A percentile compares a stretch with the other conserved stretches of the same genome.
Conservation (phyloP, 1,284 basidiomycete genomes). For the Cryptococcus deneoformans region DNA sequence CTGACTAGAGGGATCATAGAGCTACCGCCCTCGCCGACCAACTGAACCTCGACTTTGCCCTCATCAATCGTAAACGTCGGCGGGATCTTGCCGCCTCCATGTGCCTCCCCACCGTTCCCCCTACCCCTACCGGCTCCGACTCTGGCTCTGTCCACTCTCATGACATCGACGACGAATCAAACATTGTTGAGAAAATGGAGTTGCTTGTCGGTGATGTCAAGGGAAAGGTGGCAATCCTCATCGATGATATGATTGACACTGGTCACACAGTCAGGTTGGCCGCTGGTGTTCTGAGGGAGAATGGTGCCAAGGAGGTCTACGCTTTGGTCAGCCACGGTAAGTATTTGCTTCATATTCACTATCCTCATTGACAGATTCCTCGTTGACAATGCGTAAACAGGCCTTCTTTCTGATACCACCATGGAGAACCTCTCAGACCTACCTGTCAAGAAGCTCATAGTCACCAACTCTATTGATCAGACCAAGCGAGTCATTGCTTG, state of each 20-base stretch:
- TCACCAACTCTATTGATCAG: slow-evolving; percentile 78
- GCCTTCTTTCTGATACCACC: slow-evolving; percentile 79
- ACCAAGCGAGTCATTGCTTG: slow-evolving; percentile 53
- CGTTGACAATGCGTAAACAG: slow-evolving; percentile 48
- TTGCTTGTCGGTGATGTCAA: slow-evolving; percentile 94
- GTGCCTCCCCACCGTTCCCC: slow-evolving; percentile 42
- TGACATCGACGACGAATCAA: slow-evolving; percentile 45
- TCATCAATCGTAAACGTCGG: slow-evolving; percentile 83
- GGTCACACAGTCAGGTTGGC: slow-evolving; percentile 85
- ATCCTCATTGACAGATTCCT: background rate
- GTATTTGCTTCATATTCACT: slow-evolving; percentile 18
- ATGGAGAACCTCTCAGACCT: slow-evolving; percentile 72
- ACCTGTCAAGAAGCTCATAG: slow-evolving; percentile 83
- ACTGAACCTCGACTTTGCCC: slow-evolving; percentile 91
- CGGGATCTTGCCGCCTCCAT: slow-evolving; percentile 54
- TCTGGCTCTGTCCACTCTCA: slow-evolving; percentile 24
- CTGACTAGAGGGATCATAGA: slow-evolving; percentile 51
- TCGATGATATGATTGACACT: slow-evolving; percentile 99
- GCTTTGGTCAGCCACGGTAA: slow-evolving; percentile 89
- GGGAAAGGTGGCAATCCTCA: slow-evolving; percentile 89
- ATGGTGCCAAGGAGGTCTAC: slow-evolving; percentile 83
- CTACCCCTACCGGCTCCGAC: slow-evolving; percentile 45
- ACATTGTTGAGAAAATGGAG: slow-evolving; percentile 69
- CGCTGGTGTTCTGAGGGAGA: slow-evolving; percentile 76
- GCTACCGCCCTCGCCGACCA: slow-evolving; percentile 95